Evolutionary conservation across 2,329 filamentous ascomycete genomes (phyloP).

Genomic region (Ceratocystis eucalypticola): DNA sequence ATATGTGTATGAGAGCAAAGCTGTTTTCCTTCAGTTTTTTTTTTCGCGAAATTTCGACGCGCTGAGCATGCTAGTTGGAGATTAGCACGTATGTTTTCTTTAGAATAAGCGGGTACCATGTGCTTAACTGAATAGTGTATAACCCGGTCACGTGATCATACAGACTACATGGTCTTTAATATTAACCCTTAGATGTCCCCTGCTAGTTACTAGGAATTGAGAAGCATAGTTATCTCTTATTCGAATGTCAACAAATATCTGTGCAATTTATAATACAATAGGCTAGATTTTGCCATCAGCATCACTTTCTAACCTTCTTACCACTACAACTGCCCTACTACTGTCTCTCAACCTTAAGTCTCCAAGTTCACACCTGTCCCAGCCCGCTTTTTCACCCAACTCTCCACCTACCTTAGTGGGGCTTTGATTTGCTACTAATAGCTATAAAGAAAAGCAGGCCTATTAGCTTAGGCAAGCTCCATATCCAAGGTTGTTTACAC

Average conservation of each 20-base stretch:
- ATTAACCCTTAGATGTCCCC: neutral
- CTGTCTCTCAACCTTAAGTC: neutral
- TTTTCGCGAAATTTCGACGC: slow-evolving; percentile 11
- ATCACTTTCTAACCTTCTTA: too few species aligned
- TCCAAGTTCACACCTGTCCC: neutral
- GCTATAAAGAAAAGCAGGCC: neutral
- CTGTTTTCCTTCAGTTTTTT: neutral
- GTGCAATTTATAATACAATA: too few species aligned
- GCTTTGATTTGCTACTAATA: neutral
- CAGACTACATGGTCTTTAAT: too few species aligned
- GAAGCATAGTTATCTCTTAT: neutral
- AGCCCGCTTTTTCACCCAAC: neutral
- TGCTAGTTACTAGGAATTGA: neutral
- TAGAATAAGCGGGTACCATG: neutral
- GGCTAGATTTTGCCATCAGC: too few species aligned
- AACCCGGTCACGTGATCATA: neutral
- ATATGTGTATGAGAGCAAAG: neutral
- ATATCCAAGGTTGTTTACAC: neutral
- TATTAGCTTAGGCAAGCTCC: neutral
- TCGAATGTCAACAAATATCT: neutral
- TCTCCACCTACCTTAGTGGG: slow-evolving; percentile 1
- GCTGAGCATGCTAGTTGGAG: neutral
- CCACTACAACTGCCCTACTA: neutral
- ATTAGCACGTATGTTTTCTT: neutral
- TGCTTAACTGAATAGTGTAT: neutral